A percentile compares a stretch with the other conserved stretches of the same genome.
phyloP scores from a whole-genome alignment of 148 eudicot genomes.

The Salicornia ramosissima region DNA sequence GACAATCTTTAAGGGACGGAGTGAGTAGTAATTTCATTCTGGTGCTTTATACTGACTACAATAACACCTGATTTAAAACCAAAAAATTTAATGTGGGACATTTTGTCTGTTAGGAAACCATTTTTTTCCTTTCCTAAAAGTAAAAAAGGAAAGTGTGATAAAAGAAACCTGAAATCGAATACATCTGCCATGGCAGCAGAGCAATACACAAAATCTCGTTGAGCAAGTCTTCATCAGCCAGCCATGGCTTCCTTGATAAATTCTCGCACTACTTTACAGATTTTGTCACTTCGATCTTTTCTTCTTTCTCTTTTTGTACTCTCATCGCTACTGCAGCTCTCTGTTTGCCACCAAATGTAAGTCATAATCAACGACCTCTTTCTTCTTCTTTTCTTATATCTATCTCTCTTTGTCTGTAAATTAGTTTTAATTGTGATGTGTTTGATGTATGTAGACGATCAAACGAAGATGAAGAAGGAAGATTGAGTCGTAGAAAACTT shows the following conservation, averaged over 20 bases:
- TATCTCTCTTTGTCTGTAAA: neutral
- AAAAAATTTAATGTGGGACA: no score
- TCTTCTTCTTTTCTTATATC: neutral
- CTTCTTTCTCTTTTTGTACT: constrained; percentile 17
- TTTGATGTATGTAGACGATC: constrained; percentile 21
- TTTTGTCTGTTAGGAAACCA: no score
- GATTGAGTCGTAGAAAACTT: constrained; percentile 30
- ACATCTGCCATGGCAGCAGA: constrained; percentile 12
- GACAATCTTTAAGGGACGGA: no score
- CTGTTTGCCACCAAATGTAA: constrained; percentile 29
- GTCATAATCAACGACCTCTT: neutral
- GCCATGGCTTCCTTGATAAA: constrained; percentile 3
- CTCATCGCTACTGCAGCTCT: constrained; percentile 16
- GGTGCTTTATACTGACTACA: no score
- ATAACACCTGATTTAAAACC: no score
- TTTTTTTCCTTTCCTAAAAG: no score
- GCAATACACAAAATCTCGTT: neutral
- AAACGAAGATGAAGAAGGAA: constrained; percentile 10
- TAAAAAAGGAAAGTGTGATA: no score
- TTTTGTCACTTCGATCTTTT: constrained; percentile 15
- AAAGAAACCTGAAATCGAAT: neutral
- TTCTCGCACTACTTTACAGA: neutral
- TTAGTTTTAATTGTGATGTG: neutral
- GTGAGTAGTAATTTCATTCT: no score
- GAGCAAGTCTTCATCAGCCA: neutral